Evolutionary conservation across 2,329 filamentous ascomycete genomes (phyloP).

Genomic region (Helotiales sp.): DNA sequence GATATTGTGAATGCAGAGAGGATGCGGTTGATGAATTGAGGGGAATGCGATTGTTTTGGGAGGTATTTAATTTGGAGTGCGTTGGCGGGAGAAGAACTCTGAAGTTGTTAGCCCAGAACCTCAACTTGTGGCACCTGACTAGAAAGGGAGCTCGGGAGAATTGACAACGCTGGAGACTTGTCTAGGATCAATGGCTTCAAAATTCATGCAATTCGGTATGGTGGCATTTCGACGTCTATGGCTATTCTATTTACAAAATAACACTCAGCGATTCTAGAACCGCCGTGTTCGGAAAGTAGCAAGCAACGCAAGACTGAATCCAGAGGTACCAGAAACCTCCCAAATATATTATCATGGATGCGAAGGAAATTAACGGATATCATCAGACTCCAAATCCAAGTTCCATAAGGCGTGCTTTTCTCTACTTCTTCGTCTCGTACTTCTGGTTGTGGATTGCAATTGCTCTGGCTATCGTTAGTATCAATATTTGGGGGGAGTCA

Average conservation of each 20-base stretch:
- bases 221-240: not conserved
- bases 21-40: slow-evolving; percentile 48
- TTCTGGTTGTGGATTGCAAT: slow-evolving; percentile 78
- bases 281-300: no score
- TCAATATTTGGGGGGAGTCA: not conserved
- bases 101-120: slow-evolving; percentile 26
- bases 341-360: slow-evolving; percentile 1
- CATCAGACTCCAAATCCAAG: not conserved
- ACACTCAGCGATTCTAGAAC: not conserved
- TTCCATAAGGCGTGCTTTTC: not conserved
- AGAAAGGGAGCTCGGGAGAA: slow-evolving; percentile 8
- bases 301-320: no score
- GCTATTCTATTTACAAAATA: slow-evolving; percentile 12
- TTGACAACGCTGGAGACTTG: not conserved
- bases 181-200: not conserved
- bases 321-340: slow-evolving; percentile 7
- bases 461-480: slow-evolving; percentile 57
- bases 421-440: slow-evolving; percentile 58
- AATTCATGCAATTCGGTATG: not conserved
- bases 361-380: not conserved
- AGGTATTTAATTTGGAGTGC: slow-evolving; percentile 10
- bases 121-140: slow-evolving; percentile 14
- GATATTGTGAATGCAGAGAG: slow-evolving; percentile 64
- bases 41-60: slow-evolving; percentile 12
- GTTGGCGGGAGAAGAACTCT: slow-evolving; percentile 13